Conservation (phyloP, 257 asterid species). For the Marsdenia floribunda region DNA sequence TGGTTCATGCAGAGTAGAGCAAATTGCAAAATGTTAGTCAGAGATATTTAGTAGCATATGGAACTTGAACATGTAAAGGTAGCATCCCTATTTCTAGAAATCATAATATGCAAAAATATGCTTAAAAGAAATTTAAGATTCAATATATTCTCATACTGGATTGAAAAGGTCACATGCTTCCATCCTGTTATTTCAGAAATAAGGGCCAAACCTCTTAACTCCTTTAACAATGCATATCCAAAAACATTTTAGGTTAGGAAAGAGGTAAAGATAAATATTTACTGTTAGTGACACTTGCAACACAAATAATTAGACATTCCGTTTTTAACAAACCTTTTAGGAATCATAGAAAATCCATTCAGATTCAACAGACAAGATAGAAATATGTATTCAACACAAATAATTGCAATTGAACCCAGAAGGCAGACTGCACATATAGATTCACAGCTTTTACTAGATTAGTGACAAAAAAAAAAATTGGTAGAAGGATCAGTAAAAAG, state of each 20-base stretch:
- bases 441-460: not conserved
- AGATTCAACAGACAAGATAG: not conserved
- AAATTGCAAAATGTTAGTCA: not conserved
- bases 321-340: not conserved
- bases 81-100: not conserved
- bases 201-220: not conserved
- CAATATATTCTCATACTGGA: not conserved
- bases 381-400: not conserved
- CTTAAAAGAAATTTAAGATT: not conserved
- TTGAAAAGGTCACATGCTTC: not conserved
- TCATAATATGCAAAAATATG: not conserved
- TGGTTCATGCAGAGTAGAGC: not conserved
- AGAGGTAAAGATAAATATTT: not conserved
- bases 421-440: not conserved
- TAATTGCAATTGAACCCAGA: not conserved
- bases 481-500: not conserved
- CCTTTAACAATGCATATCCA: not conserved
- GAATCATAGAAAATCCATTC: not conserved
- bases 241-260: not conserved
- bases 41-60: not conserved
- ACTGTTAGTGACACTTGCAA: not conserved
- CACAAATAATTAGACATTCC: not conserved
- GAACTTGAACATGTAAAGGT: not conserved
- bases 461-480: not conserved
- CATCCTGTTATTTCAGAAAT: not conserved